Evolutionary conservation across 192 early-diverging fungal genomes (phyloP).

Genomic region (Backusella parvicylindrica): DNA sequence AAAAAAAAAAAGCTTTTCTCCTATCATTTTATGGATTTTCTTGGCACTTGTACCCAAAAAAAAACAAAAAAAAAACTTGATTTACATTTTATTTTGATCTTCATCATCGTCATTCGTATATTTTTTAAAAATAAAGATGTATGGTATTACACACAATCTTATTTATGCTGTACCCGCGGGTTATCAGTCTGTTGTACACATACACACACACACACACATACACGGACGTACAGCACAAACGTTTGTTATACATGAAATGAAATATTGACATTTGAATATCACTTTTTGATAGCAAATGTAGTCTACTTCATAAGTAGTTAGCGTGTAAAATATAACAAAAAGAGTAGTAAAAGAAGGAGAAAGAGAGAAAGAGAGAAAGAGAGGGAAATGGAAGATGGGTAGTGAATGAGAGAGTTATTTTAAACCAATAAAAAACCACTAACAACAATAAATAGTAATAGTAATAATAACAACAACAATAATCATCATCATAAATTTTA

Average conservation of each 20-base stretch:
- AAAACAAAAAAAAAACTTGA: too few relatives aligned
- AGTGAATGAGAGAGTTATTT: neutral
- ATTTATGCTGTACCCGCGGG: neutral
- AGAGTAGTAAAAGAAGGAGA: neutral
- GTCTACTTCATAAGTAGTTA: neutral
- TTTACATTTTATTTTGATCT: neutral
- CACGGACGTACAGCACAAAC: neutral
- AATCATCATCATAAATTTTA: neutral
- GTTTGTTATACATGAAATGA: neutral
- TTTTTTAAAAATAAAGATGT: neutral
- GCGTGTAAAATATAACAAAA: neutral
- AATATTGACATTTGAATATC: constrained; percentile 2
- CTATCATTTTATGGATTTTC: too few relatives aligned
- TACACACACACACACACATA: neutral
- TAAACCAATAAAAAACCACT: neutral
- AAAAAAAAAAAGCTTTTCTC: neutral
- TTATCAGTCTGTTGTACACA: neutral
- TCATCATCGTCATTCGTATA: neutral
- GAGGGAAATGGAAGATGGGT: neutral
- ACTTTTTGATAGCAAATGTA: neutral
- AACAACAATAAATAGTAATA: constrained; percentile 28
- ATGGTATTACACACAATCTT: neutral
- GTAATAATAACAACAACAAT: constrained; percentile 8
- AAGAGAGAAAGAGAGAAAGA: neutral
- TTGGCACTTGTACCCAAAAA: too few relatives aligned